Percentiles rank a stretch among this genome's conserved stretches.
phyloP scores from a whole-genome alignment of 495 filamentous ascomycete genomes.

The Aspergillus homomorphus region DNA sequence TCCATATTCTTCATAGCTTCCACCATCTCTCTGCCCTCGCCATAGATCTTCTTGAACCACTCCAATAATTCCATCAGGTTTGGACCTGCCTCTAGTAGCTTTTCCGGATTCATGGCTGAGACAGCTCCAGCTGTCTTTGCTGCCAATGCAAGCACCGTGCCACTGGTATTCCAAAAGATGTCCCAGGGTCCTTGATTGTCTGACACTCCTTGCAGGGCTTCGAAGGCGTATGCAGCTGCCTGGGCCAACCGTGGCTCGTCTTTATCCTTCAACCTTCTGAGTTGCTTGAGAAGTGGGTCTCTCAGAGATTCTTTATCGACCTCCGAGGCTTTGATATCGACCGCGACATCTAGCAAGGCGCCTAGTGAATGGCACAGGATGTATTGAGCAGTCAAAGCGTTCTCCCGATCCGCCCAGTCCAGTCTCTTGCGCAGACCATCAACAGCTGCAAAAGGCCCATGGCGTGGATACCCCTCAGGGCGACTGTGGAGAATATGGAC shows the following conservation, averaged over 20 bases:
- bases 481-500: no score
- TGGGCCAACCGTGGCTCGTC: slow-evolving; percentile 14
- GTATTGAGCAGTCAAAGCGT: not conserved
- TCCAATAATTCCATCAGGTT: slow-evolving; percentile 9
- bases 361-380: not conserved
- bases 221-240: slow-evolving; percentile 13
- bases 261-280: not conserved
- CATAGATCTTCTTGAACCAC: not conserved
- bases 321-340: not conserved
- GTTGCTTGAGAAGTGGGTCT: not conserved
- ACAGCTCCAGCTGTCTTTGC: slow-evolving; percentile 12
- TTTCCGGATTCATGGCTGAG: slow-evolving; percentile 13
- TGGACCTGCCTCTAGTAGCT: slow-evolving; percentile 9
- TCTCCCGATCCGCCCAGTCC: no score
- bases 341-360: not conserved
- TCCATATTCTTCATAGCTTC: not conserved
- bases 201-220: slow-evolving; percentile 11
- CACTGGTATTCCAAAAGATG: not conserved
- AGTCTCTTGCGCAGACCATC: no score
- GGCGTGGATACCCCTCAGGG: no score
- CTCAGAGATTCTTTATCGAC: not conserved
- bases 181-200: slow-evolving; percentile 11
- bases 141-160: not conserved
- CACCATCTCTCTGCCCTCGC: not conserved
- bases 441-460: no score